A percentile compares a stretch with the other conserved stretches of the same genome.
Evolutionary conservation across 495 filamentous ascomycete species (phyloP).

Genomic region (Hypoxylon intermedium): DNA sequence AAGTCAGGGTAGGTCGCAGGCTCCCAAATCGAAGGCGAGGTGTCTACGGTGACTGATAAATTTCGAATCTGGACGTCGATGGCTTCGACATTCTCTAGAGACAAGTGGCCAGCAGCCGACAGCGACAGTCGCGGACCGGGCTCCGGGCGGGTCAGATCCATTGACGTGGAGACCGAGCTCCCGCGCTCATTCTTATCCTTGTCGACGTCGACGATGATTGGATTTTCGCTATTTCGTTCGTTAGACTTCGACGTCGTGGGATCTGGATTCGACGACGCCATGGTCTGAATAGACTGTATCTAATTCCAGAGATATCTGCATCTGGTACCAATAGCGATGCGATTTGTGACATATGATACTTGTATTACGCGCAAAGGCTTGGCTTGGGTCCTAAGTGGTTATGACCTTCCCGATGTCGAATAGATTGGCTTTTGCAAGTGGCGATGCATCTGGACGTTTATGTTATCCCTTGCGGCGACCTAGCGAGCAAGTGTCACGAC

Average conservation of each 20-base stretch:
- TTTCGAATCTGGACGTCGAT: conserved; percentile 64
- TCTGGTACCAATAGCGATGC: not conserved
- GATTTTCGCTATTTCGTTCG: conserved; percentile 15
- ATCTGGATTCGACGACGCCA: conserved; percentile 20
- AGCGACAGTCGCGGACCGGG: conserved; percentile 24
- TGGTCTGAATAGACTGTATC: not conserved
- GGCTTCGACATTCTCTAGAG: conserved; percentile 65
- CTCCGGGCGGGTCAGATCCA: conserved; percentile 30
- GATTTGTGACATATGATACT: not conserved
- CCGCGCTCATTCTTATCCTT: conserved; percentile 30
- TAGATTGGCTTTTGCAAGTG: not conserved
- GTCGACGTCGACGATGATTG: conserved; percentile 14
- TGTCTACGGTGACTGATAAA: conserved; percentile 63
- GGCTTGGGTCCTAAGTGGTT: conserved; percentile 1
- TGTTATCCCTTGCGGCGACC: not conserved
- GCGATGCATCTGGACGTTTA: conserved; percentile 6
- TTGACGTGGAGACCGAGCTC: conserved; percentile 35
- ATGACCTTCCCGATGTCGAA: conserved; percentile 14
- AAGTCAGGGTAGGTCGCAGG: conserved; percentile 44
- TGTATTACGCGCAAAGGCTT: conserved; percentile 3
- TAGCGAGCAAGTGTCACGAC: not conserved
- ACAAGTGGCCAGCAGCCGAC: conserved; percentile 52
- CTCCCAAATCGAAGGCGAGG: conserved; percentile 49
- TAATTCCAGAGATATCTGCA: not conserved
- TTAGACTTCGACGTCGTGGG: not conserved